Base-by-base conservation (phyloP, 768 basidiomycete genomes). In the Lentinula guzmanii region DNA sequence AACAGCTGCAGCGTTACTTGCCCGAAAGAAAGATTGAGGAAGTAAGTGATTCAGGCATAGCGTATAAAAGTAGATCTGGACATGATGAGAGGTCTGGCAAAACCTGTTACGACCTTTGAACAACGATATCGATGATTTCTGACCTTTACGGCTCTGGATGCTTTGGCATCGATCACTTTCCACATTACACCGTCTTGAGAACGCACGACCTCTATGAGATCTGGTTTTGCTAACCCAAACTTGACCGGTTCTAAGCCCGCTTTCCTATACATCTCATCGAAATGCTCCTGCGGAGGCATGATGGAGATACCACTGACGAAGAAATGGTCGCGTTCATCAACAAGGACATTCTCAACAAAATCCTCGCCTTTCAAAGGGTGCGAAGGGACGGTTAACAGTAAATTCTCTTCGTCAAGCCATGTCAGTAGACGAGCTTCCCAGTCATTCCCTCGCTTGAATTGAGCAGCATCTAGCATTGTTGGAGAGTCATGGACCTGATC, bases 111-210 rank as follows among this genome's bases (percentile, higher is more conserved):
- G 59, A 43, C 18, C 4, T 21, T 31, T 35, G 18, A 43, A 11
- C 8, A 53, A 42, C n/a, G 9, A 53, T 9, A 50, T 15, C 18
- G n/a, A 39, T 21, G 10, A 41, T 18, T 28, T 57, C 68, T 31
- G 53, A 81, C 81, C 76, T 82, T 82, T 45, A 82, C 76, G 52
- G 68, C 60, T 63, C 73, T 77, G 11, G 80, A 81, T 0, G 76
- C 75, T 67, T 83, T 83, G 1, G 79, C 80, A 62, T 83, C 82
- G 39, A 83, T 74, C 10, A 82, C 76, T 65, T 73, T 78, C 81
- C 80, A 83, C 31, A 65, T 63, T 28, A 78, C 70, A 7, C 73
- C 72, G 11, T 67, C 65, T 10, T 66, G 59, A 1, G 64, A 68
- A 13, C 76, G 74, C 7, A 64, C 71, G 37, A 82, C 74, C 68